Evolutionary conservation across 495 filamentous ascomycete species (phyloP), one percentile per base, ranked within the genome.

Genomic region (Aspergillus affinis): DNA sequence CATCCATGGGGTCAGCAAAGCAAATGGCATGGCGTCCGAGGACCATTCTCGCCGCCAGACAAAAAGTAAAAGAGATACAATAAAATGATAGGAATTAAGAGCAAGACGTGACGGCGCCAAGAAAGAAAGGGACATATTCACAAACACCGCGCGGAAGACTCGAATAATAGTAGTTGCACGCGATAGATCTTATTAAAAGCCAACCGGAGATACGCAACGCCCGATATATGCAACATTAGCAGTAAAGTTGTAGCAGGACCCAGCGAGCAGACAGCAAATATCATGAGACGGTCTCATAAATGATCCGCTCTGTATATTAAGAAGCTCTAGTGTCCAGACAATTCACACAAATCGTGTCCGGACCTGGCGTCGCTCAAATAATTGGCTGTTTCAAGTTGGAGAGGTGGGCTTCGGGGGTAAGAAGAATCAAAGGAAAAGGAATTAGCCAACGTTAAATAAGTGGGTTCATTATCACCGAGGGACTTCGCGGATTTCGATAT

Each of bases 401-500:
- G 21, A 41, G 9, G 32, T 52, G 17, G 4, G 52, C 17, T 21
- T 23, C 45, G 52, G 19, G 10, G 15, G 36, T 19, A 19, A 41
- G 27, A 26, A 30, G 27, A 32, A 48, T 23, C 32, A 30, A 29
- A 45, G 58, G 49, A 57, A 57, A 17, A 29, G 18, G 41, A n/a
- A 50, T 47, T 41, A 41, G 9, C 10, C 12, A 41, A 17, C 36
- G 36, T 41, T 15, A 41, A 41, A 41, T 12, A 32, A 6, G 23
- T 32, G 20, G 9, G 6, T 17, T 48, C 32, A 26, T 32, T 32
- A 52, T 68, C 51, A 62, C 26, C 50, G 58, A 23, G 54, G 63
- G 17, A 73, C 60, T 55, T 73, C 65, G 20, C 69, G 69, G 41
- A 69, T 69, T 54, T 75, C 69, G 20, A 72, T 51, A 61, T 72